These are phyloP conservation scores for Cucurbita moschata DNA, from an alignment of 306 rosid species.

Conservation along the genomic window DNA sequence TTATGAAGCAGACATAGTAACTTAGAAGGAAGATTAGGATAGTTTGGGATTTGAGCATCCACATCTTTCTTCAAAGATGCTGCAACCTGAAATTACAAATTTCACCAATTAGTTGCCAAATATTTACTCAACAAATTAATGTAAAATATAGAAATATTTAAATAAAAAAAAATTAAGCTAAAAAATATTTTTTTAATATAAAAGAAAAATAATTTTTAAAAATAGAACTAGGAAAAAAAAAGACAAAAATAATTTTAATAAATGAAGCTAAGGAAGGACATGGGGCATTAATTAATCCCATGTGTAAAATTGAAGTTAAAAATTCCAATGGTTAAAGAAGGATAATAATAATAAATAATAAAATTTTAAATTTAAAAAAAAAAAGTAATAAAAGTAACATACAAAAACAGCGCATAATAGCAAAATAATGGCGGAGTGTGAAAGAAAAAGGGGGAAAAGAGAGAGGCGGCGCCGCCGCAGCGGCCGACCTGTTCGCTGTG, in stretches of 20 bases:
- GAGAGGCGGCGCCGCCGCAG: neutral
- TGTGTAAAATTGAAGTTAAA: neutral
- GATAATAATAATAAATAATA: neutral
- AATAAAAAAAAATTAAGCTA: neutral
- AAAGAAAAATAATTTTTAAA: too few species aligned
- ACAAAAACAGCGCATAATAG: constrained; percentile 5
- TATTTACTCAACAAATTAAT: neutral
- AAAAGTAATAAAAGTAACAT: neutral
- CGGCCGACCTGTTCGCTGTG: constrained; percentile 67
- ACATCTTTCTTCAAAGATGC: constrained; percentile 80
- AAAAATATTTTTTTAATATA: neutral
- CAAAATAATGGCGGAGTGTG: neutral
- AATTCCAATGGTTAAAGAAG: constrained; percentile 4
- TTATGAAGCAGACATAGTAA: constrained; percentile 62
- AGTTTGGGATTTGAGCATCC: constrained; percentile 63
- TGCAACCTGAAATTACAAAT: constrained; percentile 53
- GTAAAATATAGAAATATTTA: neutral
- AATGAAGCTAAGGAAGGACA: neutral
- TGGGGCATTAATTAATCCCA: neutral
- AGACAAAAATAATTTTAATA: neutral
- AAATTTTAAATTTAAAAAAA: neutral
- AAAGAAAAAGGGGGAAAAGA: neutral
- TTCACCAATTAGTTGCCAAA: neutral
- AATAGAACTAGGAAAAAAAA: too few species aligned
- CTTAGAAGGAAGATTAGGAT: constrained; percentile 78